Evolutionary conservation across 306 rosid species (phyloP).

Genomic region (Abrus pulchellus): DNA sequence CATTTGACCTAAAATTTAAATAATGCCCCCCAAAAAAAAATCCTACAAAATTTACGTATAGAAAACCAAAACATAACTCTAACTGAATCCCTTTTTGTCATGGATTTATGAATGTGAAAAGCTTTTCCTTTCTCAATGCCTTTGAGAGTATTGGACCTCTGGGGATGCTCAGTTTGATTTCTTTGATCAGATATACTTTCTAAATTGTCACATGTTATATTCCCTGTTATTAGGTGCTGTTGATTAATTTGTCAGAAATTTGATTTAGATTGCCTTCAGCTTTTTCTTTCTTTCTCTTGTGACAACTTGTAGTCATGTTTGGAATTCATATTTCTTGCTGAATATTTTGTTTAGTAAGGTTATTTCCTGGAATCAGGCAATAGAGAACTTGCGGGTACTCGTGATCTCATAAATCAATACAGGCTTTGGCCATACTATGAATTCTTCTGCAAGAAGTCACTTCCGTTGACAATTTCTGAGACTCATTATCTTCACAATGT

Average conservation of each 20-base stretch:
- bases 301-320: conserved; percentile 14
- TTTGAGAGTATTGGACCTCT: not conserved
- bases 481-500: conserved; percentile 84
- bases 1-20: too few relatives aligned
- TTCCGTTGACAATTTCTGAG: conserved; percentile 79
- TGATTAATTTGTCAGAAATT: conserved; percentile 13
- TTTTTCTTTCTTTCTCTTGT: not conserved
- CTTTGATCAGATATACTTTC: not conserved
- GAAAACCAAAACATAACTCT: not conserved
- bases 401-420: conserved; percentile 84
- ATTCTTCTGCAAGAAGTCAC: conserved; percentile 88
- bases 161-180: not conserved
- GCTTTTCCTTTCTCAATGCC: not conserved
- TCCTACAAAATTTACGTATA: not conserved
- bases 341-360: conserved; percentile 28
- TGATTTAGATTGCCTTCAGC: not conserved
- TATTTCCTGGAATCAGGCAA: conserved; percentile 63
- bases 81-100: not conserved
- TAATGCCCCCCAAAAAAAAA: too few relatives aligned
- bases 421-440: conserved; percentile 79
- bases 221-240: conserved; percentile 23
- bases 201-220: not conserved
- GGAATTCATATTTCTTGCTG: not conserved
- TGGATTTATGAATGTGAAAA: not conserved
- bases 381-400: conserved; percentile 86